phyloP scores from a whole-genome alignment of 2,329 filamentous ascomycete species.

The Periconia sp. region DNA sequence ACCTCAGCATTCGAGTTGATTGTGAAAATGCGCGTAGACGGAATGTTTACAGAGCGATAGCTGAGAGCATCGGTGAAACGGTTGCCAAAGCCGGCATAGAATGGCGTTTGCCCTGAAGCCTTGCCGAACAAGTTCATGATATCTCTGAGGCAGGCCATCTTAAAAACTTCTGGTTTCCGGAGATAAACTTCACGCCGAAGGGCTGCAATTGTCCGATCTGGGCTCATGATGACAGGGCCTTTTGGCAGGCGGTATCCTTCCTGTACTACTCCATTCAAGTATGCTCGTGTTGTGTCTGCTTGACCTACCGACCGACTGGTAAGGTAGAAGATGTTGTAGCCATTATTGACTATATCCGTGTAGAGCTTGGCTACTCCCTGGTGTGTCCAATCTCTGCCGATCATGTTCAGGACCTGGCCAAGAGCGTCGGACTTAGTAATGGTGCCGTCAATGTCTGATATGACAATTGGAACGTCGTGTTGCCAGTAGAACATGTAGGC shows the following conservation, averaged over 20 bases:
- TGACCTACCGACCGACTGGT: slow-evolving; percentile 94
- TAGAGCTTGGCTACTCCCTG: slow-evolving; percentile 96
- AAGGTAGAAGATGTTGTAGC: slow-evolving; percentile 98
- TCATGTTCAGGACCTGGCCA: slow-evolving; percentile 94
- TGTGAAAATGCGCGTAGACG: slow-evolving; percentile 92
- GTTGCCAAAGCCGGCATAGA: slow-evolving; percentile 97
- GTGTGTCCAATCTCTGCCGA: slow-evolving; percentile 98
- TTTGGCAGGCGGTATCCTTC: slow-evolving; percentile 85
- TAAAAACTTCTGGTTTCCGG: slow-evolving; percentile 97
- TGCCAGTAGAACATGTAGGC: slow-evolving; percentile 95
- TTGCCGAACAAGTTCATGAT: slow-evolving; percentile 83
- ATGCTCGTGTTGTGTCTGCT: slow-evolving; percentile 86
- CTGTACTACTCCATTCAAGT: slow-evolving; percentile 87
- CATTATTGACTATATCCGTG: slow-evolving; percentile 91
- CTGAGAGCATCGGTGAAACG: slow-evolving; percentile 94
- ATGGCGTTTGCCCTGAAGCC: slow-evolving; percentile 67
- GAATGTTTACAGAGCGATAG: slow-evolving; percentile 95
- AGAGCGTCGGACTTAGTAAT: slow-evolving; percentile 97
- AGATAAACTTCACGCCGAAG: slow-evolving; percentile 91
- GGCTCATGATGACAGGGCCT: slow-evolving; percentile 92
- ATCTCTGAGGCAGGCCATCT: slow-evolving; percentile 96
- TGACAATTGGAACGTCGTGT: slow-evolving; percentile 89
- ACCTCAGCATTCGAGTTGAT: slow-evolving; percentile 99
- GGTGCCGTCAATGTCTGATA: slow-evolving; percentile 97
- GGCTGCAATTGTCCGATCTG: slow-evolving; percentile 93